A percentile compares a stretch with the other conserved stretches of the same genome.
These are phyloP conservation scores for Aureobasidium sp. DNA, from an alignment of 2,329 filamentous ascomycete genomes.

Conservation along the genomic window DNA sequence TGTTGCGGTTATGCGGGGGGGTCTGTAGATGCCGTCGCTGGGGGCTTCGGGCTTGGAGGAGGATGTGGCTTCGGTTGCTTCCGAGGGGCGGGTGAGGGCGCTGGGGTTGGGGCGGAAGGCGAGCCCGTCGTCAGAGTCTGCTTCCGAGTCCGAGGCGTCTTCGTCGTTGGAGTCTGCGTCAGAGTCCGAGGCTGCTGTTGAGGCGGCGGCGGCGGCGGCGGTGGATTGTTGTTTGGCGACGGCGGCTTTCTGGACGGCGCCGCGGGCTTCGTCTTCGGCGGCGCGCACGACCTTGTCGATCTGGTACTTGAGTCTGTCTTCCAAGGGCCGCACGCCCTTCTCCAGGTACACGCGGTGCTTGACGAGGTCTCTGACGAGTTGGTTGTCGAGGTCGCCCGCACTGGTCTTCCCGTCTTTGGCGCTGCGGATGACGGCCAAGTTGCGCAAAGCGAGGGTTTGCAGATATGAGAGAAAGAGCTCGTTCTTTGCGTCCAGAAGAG, in stretches of 20 bases:
- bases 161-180: slow-evolving; percentile 28
- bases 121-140: slow-evolving; percentile 44
- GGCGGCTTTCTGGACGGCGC: slow-evolving; percentile 28
- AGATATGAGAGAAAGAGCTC: slow-evolving; percentile 95
- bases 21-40: slow-evolving; percentile 69
- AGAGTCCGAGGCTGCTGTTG: neutral
- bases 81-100: slow-evolving; percentile 28
- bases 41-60: slow-evolving; percentile 17
- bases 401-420: slow-evolving; percentile 22
- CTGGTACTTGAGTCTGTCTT: slow-evolving; percentile 86
- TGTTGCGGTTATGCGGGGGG: slow-evolving; percentile 79
- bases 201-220: slow-evolving; percentile 13
- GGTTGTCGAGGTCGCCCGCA: slow-evolving; percentile 44
- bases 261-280: slow-evolving; percentile 61
- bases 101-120: slow-evolving; percentile 54
- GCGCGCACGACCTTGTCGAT: slow-evolving; percentile 90
- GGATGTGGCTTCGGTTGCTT: slow-evolving; percentile 18
- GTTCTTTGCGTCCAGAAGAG: slow-evolving; percentile 90
- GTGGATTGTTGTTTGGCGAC: slow-evolving; percentile 23
- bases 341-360: slow-evolving; percentile 89
- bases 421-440: slow-evolving; percentile 32
- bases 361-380: slow-evolving; percentile 76
- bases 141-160: slow-evolving; percentile 31
- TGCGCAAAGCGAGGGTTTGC: slow-evolving; percentile 78
- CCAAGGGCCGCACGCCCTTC: slow-evolving; percentile 80